These are phyloP conservation scores for Coemansia sp. DNA, from an alignment of 192 early-diverging fungal genomes.

Conservation along the genomic window DNA sequence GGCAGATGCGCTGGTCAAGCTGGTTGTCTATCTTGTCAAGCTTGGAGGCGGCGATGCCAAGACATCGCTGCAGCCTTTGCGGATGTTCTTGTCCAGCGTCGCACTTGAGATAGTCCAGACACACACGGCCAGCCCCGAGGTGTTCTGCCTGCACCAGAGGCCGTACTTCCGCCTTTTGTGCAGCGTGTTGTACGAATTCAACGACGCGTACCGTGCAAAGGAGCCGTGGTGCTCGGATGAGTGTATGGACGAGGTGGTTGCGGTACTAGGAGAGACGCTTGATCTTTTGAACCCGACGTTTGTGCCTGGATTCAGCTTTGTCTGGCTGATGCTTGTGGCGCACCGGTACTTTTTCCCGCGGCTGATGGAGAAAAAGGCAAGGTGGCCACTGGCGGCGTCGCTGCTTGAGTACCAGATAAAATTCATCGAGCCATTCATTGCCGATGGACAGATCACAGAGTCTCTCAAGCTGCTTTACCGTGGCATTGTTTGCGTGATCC, in stretches of 20 bases:
- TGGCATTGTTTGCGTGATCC: conserved; percentile 83
- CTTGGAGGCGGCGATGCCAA: conserved; percentile 60
- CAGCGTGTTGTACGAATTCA: conserved; percentile 76
- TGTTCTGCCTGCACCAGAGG: conserved; percentile 76
- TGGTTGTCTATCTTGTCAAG: conserved; percentile 80
- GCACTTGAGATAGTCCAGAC: conserved; percentile 79
- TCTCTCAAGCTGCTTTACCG: conserved; percentile 83
- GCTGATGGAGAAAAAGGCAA: conserved; percentile 69
- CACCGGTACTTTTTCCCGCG: conserved; percentile 93
- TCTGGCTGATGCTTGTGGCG: conserved; percentile 91
- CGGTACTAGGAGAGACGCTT: conserved; percentile 61
- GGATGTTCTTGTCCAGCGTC: conserved; percentile 83
- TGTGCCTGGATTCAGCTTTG: conserved; percentile 91
- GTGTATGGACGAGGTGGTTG: conserved; percentile 9
- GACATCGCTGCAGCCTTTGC: conserved; percentile 64
- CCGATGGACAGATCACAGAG: conserved; percentile 65
- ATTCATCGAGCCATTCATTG: conserved; percentile 85
- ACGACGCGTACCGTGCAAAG: conserved; percentile 24
- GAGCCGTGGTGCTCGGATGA: conserved; percentile 38
- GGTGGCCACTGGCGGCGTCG: conserved; percentile 84
- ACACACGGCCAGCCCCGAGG: conserved; percentile 73
- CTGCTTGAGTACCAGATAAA: conserved; percentile 80
- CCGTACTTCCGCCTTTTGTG: conserved; percentile 90
- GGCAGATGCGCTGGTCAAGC: conserved; percentile 88
- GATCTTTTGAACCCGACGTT: conserved; percentile 78